Conservation (phyloP, 2,329 filamentous ascomycete genomes). For the Thermoascus crustaceus region DNA sequence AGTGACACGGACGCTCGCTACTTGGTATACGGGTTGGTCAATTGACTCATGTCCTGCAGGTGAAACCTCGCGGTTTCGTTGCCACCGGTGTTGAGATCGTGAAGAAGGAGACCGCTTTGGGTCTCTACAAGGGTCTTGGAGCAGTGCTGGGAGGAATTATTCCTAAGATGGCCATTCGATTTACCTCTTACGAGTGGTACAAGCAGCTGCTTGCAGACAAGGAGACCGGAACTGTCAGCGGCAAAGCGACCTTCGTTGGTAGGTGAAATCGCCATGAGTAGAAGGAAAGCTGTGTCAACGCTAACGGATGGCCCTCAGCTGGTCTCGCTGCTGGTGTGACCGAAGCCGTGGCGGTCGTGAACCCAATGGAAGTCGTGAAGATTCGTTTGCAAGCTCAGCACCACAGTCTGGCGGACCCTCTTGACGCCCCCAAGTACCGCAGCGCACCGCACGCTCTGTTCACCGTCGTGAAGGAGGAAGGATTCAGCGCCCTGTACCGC, state of each 20-base stretch:
- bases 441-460: slow-evolving; percentile 78
- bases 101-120: slow-evolving; percentile 79
- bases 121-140: slow-evolving; percentile 95
- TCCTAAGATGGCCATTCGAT: slow-evolving; percentile 98
- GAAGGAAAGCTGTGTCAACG: too few relatives aligned
- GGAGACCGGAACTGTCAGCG: slow-evolving; percentile 58
- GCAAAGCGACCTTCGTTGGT: slow-evolving; percentile 65
- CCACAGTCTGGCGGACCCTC: slow-evolving; percentile 93
- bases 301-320: slow-evolving; percentile 40
- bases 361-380: slow-evolving; percentile 98
- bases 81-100: slow-evolving; percentile 80
- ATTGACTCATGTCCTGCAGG: slow-evolving; percentile 26
- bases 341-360: slow-evolving; percentile 92
- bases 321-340: slow-evolving; percentile 90
- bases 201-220: slow-evolving; percentile 71
- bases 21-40: neutral
- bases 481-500: slow-evolving; percentile 76
- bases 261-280: slow-evolving; percentile 30
- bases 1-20: slow-evolving; percentile 21
- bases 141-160: slow-evolving; percentile 94
- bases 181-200: slow-evolving; percentile 94
- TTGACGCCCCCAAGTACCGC: slow-evolving; percentile 94
- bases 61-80: slow-evolving; percentile 77
- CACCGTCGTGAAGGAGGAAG: slow-evolving; percentile 88
- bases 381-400: slow-evolving; percentile 96